Evolutionary conservation across 1,139 yeast species (phyloP).

Genomic region (Magnusiomyces magnusii): DNA sequence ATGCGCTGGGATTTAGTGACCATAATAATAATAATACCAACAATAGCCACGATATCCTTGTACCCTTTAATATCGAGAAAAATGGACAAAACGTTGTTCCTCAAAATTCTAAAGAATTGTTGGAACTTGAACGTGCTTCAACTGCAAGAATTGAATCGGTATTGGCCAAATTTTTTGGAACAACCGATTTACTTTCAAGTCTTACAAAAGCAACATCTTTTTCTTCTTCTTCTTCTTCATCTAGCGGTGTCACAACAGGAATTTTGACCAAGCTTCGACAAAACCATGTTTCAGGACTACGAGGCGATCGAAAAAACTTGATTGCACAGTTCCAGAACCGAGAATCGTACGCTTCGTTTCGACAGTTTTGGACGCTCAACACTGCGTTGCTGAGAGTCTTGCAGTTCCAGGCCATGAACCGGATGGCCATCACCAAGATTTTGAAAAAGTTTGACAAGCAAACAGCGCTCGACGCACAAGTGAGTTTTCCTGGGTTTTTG

Average conservation of each 20-base stretch:
- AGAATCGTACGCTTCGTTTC: slow-evolving; percentile 42
- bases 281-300: neutral
- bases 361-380: slow-evolving; percentile 47
- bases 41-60: too few relatives aligned
- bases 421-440: slow-evolving; percentile 58
- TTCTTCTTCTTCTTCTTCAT: neutral
- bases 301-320: slow-evolving; percentile 20
- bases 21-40: neutral
- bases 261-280: neutral
- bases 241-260: neutral
- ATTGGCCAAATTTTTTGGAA: neutral
- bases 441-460: slow-evolving; percentile 69
- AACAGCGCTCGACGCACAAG: slow-evolving; percentile 46
- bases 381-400: slow-evolving; percentile 48
- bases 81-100: too few relatives aligned
- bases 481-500: slow-evolving; percentile 23
- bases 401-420: slow-evolving; percentile 55
- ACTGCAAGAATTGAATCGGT: slow-evolving; percentile 1
- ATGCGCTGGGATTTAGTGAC: neutral
- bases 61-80: too few relatives aligned
- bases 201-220: neutral
- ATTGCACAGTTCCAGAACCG: slow-evolving; percentile 43
- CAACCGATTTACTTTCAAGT: neutral
- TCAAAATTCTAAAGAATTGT: slow-evolving; percentile 1
- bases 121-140: slow-evolving; percentile 3